A percentile compares a stretch with the other conserved stretches of the same genome.
These are phyloP conservation scores for Sporisorium exsertum DNA, from an alignment of 1,284 basidiomycete species.

Conservation along the genomic window DNA sequence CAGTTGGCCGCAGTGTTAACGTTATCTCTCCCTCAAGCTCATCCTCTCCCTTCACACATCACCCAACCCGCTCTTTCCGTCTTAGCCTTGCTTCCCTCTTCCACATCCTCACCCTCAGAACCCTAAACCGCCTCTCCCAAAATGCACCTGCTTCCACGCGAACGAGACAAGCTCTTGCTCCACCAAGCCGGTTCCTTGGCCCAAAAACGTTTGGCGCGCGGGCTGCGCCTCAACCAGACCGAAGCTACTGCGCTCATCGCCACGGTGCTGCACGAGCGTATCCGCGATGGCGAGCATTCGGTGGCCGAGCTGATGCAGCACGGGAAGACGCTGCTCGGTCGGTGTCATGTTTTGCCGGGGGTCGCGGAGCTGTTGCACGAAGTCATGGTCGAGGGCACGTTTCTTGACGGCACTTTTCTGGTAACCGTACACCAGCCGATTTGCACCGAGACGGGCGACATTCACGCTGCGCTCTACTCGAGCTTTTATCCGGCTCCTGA, in stretches of 20 bases:
- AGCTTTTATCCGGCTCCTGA: constrained; percentile 88
- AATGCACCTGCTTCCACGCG: constrained; percentile 67
- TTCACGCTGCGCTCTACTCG: constrained; percentile 86
- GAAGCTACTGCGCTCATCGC: constrained; percentile 92
- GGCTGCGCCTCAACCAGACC: constrained; percentile 83
- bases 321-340: constrained; percentile 83
- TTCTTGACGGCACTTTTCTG: constrained; percentile 65
- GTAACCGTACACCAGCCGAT: constrained; percentile 81
- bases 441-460: constrained; percentile 78
- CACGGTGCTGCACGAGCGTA: constrained; percentile 89
- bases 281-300: constrained; percentile 89
- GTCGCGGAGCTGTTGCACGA: constrained; percentile 69
- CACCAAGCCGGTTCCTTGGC: constrained; percentile 75
- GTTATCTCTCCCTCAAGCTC: background rate
- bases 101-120: background rate
- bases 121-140: background rate
- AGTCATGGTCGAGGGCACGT: constrained; percentile 68
- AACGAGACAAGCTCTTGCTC: constrained; percentile 66
- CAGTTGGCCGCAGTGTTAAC: too few relatives aligned
- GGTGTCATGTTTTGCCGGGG: constrained; percentile 86
- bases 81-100: background rate
- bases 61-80: too few relatives aligned
- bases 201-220: constrained; percentile 92
- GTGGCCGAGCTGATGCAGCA: constrained; percentile 86
- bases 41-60: background rate